Base-by-base conservation (phyloP, 1,284 basidiomycete genomes). In the Phylloboletellus chloephorus region DNA sequence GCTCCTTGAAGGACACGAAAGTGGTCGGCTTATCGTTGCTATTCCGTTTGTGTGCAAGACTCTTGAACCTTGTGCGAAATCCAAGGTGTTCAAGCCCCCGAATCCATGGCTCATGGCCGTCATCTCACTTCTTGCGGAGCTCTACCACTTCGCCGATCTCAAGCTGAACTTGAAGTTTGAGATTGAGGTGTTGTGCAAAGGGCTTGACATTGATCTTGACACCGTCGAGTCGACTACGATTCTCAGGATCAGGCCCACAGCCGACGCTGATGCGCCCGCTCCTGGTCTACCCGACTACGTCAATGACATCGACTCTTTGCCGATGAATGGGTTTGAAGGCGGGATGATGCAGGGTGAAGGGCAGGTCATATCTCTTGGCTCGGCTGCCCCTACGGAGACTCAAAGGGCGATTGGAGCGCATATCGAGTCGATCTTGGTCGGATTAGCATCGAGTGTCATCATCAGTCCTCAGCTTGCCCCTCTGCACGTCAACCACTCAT, bases 101-200 rank as follows among this genome's bases (percentile, higher is more conserved):
- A 99, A 98, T 64, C 96, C 96, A 1, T 99, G 96, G 96, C 67
- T 99, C 43, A 93, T 96, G 84, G 94, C 88, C 0, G 88, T 98
- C 47, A 73, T 98, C 52, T 81, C 87, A 49, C 74, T 98, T 19
- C 78, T 98, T 36, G 90, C 85, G 29, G 96, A 99, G 66, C 76
- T 99, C 15, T 98, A 99, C 65, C 91, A 95, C 60, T 96, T 85
- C 54, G 95, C 93, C 3, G 94, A 98, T 56, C 76, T 98, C 48
- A 96, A 97, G 67, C 74, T 98, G 46, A 97, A 98, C 62, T 76
- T 95, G 62, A 98, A 98, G 65, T 98, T 98, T 58, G 96, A 98
- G 68, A 98, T 99, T 50, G 96, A 99, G 66, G 86, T 98, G 22
- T 71, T 98, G 7, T 98, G 95, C 75, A 95, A 93, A 65, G 80